phyloP scores from a whole-genome alignment of 768 basidiomycete genomes.

The Xerocomellus chrysenteron region DNA sequence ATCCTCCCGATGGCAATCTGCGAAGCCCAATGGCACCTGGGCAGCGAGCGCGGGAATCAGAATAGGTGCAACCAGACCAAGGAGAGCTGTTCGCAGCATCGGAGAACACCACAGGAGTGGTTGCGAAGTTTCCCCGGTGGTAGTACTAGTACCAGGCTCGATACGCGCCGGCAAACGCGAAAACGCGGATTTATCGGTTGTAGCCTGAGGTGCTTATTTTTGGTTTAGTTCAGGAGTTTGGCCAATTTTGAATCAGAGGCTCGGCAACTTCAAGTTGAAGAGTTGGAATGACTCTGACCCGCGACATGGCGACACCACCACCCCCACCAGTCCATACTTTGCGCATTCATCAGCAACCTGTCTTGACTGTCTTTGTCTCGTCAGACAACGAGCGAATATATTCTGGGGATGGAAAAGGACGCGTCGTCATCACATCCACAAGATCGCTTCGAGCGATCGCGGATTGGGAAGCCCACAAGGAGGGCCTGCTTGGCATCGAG shows the following conservation, averaged over 20 bases:
- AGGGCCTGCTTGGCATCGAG: constrained; percentile 73
- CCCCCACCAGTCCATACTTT: constrained; percentile 72
- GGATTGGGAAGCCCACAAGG: constrained; percentile 77
- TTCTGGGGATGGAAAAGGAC: constrained; percentile 81
- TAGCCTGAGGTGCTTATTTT: too few relatives aligned
- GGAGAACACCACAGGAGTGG: background rate
- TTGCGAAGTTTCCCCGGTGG: background rate
- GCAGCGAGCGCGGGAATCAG: background rate
- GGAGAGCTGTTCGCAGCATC: constrained; percentile 1
- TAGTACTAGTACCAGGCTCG: too few relatives aligned
- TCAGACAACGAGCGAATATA: constrained; percentile 77
- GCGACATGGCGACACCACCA: constrained; percentile 28
- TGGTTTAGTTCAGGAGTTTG: too few relatives aligned
- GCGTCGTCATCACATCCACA: constrained; percentile 75
- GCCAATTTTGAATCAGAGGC: too few relatives aligned
- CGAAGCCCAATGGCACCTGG: constrained; percentile 10
- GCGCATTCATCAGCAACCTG: constrained; percentile 65
- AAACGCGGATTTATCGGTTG: too few relatives aligned
- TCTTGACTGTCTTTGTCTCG: constrained; percentile 64
- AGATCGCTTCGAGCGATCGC: constrained; percentile 69
- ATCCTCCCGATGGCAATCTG: background rate
- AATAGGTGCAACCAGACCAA: background rate
- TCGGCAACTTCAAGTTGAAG: too few relatives aligned
- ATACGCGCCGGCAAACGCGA: too few relatives aligned
- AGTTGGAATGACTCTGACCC: too few relatives aligned